These are phyloP conservation scores for Martiniozyma abietophila DNA, from an alignment of 805 yeast genomes.

Conservation along the genomic window DNA sequence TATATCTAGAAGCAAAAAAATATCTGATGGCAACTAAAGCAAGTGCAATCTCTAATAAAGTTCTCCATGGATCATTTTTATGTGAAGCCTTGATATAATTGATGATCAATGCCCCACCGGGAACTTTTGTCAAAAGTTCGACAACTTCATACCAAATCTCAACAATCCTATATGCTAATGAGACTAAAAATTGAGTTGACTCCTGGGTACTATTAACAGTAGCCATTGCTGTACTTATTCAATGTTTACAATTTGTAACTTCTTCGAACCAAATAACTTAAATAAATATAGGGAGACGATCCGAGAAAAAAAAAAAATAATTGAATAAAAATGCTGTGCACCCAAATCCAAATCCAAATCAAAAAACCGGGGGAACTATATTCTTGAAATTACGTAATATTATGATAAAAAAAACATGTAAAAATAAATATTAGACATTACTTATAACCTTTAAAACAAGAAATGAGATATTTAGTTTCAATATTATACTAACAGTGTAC, in stretches of 20 bases:
- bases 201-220: constrained; percentile 11
- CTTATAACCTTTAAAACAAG: too few species aligned
- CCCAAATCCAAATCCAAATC: too few species aligned
- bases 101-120: constrained; percentile 51
- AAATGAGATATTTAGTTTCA: too few species aligned
- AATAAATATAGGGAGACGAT: too few species aligned
- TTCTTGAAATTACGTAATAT: too few species aligned
- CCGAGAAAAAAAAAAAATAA: too few species aligned
- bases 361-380: too few species aligned
- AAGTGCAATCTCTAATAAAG: constrained; percentile 68
- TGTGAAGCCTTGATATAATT: constrained; percentile 79
- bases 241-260: too few species aligned
- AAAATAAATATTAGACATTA: too few species aligned
- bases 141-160: constrained; percentile 20
- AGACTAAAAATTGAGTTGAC: constrained; percentile 21
- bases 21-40: constrained; percentile 78
- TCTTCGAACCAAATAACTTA: too few species aligned
- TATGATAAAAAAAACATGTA: too few species aligned
- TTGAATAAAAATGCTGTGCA: too few species aligned
- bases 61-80: constrained; percentile 88
- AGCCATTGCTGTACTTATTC: constrained; percentile 5
- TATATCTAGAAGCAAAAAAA: constrained; percentile 68
- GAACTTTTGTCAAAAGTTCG: constrained; percentile 24
- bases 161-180: constrained; percentile 19
- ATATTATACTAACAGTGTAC: constrained; percentile 28